Percentiles rank a stretch among this genome's conserved stretches.
Conservation (phyloP, 2,329 filamentous ascomycete species). For the Penicillium sp. region DNA sequence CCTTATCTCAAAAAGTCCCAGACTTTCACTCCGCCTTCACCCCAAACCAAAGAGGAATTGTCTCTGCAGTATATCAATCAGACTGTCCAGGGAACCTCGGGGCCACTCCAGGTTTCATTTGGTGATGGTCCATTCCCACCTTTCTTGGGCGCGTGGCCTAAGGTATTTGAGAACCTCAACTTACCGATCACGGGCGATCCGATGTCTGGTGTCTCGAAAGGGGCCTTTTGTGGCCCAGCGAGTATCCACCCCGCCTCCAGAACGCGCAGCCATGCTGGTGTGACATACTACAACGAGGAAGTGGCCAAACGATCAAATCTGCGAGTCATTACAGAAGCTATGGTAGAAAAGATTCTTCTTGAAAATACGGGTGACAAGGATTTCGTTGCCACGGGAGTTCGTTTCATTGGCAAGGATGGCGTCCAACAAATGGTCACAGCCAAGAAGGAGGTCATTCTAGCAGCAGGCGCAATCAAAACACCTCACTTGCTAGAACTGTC, state of each 20-base stretch:
- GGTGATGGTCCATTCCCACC: slow-evolving; percentile 3
- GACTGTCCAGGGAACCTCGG: slow-evolving; percentile 2
- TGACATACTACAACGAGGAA: slow-evolving; percentile 22
- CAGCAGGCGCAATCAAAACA: slow-evolving; percentile 57
- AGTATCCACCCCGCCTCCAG: slow-evolving; percentile 23
- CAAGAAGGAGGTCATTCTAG: slow-evolving; percentile 56
- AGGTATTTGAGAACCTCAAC: slow-evolving; percentile 14
- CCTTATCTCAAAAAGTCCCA: slow-evolving; percentile 39
- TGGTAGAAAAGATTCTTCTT: slow-evolving; percentile 48
- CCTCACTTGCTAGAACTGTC: slow-evolving; percentile 59
- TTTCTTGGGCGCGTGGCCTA: slow-evolving; percentile 13
- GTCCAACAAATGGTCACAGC: slow-evolving; percentile 42
- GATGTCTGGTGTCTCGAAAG: slow-evolving; percentile 39
- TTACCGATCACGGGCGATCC: slow-evolving; percentile 18
- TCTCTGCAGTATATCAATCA: slow-evolving; percentile 6
- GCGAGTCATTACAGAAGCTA: slow-evolving; percentile 46
- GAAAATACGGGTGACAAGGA: slow-evolving; percentile 26
- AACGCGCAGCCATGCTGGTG: slow-evolving; percentile 15
- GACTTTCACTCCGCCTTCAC: slow-evolving; percentile 27
- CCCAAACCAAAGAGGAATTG: slow-evolving; percentile 6
- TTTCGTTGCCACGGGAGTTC: slow-evolving; percentile 17
- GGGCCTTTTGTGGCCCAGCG: slow-evolving; percentile 36
- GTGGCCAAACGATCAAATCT: slow-evolving; percentile 45
- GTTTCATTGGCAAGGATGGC: slow-evolving; percentile 21
- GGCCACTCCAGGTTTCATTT: slow-evolving; percentile 15